Evolutionary conservation across 805 yeast genomes (phyloP), one percentile per base, ranked within the genome.

Genomic region (Kuraishia molischiana): DNA sequence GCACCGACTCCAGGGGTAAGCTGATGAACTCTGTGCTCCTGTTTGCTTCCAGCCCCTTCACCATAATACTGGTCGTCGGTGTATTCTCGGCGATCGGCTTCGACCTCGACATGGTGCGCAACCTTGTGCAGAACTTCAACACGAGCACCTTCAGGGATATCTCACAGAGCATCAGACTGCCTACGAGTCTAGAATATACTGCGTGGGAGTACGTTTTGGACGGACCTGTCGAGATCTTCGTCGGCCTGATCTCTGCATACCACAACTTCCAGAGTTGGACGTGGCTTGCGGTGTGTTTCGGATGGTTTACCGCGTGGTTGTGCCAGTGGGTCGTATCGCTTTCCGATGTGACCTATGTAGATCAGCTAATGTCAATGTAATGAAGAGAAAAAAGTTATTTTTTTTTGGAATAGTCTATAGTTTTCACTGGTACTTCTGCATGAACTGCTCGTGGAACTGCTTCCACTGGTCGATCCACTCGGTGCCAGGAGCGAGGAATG

Each of bases 401-500:
- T 11, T 22, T 22, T 8, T 8, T 11, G 11, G 8, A 22, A 11
- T 22, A 22, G 26, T 11, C 8, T 28, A 6, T 28, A 28, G 17
- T 14, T 9, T 5, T 28, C 13, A 28, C 17, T 28, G 17, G 46
- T 75, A 85, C 51, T 74, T 62, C 13, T 61, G 52, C 59, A 83
- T 74, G 56, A 92, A 92, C 33, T 66, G 59, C 33, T 67, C 62
- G 62, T 92, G 98, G 73, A 92, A 92, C 14, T 63, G 59, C 37
- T 72, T 72, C 87, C 97, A 85, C 34, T 67, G 61, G 15, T 74
- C 69, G 47, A 87, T 85, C 86, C 96, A 86, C 49, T 85, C 90
- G 19, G 74, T 70, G 32, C 97, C 97, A 13, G 97, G 97, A 11
- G 98, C 95, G 52, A 92, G 69, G 66, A 92, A 92, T 1, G 99